phyloP scores from a whole-genome alignment of 2,329 filamentous ascomycete species.

The Diatrype stigma region DNA sequence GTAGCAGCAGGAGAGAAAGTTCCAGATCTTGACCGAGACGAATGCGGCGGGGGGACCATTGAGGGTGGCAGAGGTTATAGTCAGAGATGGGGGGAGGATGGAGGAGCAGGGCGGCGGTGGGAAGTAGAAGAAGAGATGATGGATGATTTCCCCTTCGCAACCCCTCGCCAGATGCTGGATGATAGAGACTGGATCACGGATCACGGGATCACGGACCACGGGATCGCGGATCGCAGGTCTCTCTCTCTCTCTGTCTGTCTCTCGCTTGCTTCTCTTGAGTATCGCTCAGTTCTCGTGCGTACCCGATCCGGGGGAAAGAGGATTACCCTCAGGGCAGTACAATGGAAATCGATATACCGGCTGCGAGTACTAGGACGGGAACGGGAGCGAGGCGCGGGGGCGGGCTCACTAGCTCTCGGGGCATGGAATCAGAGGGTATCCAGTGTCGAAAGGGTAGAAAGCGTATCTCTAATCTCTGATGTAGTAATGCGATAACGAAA shows the following conservation, averaged over 20 bases:
- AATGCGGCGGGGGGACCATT: conserved; percentile 29
- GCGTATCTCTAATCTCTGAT: too few relatives aligned
- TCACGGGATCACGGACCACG: conserved; percentile 3
- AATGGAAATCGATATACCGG: neutral
- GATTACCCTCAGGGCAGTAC: neutral
- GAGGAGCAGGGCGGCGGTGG: conserved; percentile 4
- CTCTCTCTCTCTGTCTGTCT: neutral
- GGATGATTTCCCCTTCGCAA: conserved; percentile 18
- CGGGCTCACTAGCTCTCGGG: neutral
- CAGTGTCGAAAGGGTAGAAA: too few relatives aligned
- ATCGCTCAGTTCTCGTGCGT: neutral
- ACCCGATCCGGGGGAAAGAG: neutral
- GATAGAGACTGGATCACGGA: neutral
- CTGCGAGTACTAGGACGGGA: too few relatives aligned
- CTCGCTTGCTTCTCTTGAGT: neutral
- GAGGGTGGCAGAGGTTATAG: conserved; percentile 26
- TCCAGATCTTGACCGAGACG: conserved; percentile 50
- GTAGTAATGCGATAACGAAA: neutral
- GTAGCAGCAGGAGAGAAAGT: conserved; percentile 59
- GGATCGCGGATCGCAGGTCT: conserved; percentile 5
- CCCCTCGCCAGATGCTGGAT: conserved; percentile 21
- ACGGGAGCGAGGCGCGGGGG: neutral
- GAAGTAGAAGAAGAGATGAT: conserved; percentile 11
- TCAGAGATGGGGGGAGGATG: conserved; percentile 11
- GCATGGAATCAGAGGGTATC: neutral